Base-by-base conservation (phyloP, 1,284 basidiomycete genomes). In the Xerocomus nothofagi region DNA sequence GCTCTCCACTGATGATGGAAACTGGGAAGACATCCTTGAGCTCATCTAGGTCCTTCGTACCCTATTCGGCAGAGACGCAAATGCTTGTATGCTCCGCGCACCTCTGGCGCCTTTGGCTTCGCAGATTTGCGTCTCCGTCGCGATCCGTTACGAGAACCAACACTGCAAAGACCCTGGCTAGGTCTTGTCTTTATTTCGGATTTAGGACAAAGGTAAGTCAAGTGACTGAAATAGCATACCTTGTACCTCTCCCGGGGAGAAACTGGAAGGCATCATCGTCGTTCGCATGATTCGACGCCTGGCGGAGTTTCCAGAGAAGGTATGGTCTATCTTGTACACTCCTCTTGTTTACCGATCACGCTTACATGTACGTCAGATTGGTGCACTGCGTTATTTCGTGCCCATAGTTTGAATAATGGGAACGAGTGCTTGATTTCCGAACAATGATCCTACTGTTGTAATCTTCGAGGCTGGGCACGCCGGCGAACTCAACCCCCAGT, bases 31-130 rank as follows among this genome's bases (percentile, higher is more conserved):
- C 62, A 73, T 82, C 55, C 73, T 85, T 30, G 72, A 80, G 0
- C 69, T 85, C 34, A 83, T 83, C 11, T 86, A 81, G 81, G 77
- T 82, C 56, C 78, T 86, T 59, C 79, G 84, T 44, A 85, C 83
- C 0, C 80, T 86, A 65, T 72, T 75, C 47, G 75, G 78, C 23
- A 47, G 54, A 12, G 40, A 64, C 4, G 61, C 62, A 47, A 76
- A 85, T 55, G 59, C 57, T 4, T 62, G 65, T 44, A 77, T 82
- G 61, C 69, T 82, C 33, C 42, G 53, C 12, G 77, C 77, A 57
- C 71, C 75, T n/a, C 73, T 85, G 12, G 58, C 65, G 1, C n/a
- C 37, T 1, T 62, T 66, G 18, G 69, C 72, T 27, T 62, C 76
- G 0, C 63, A 15, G 59, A 69, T 18, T 70, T 82, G 54, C 59